Percentiles rank a stretch among this genome's conserved stretches.
Conservation (phyloP, 805 yeast species). For the Candida insectorum region DNA sequence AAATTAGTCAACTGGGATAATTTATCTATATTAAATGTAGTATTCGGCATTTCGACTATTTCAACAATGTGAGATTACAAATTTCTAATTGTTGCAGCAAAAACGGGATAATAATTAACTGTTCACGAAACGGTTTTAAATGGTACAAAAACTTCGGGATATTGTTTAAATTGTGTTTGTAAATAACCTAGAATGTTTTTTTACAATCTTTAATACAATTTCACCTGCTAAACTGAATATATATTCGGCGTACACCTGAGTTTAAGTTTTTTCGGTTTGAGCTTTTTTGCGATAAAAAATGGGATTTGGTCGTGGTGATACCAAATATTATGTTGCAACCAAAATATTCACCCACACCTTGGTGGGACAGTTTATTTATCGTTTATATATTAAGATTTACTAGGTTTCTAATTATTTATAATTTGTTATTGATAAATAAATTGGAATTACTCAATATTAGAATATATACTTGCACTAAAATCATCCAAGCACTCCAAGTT, state of each 20-base stretch:
- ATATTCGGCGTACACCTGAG: too few species aligned
- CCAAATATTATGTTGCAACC: too few species aligned
- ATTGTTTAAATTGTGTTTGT: too few species aligned
- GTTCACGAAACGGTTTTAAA: too few species aligned
- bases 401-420: neutral
- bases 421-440: neutral
- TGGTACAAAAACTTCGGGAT: too few species aligned
- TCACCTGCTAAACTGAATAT: too few species aligned
- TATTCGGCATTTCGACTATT: neutral
- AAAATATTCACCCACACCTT: too few species aligned
- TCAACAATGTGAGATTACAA: neutral
- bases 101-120: too few species aligned
- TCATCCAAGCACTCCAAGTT: conserved; percentile 68
- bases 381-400: neutral
- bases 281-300: neutral
- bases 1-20: conserved; percentile 5
- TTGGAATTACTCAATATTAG: conserved; percentile 53
- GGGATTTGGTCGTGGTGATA: neutral
- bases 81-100: too few species aligned
- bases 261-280: neutral
- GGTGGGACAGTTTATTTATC: too few species aligned
- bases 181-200: too few species aligned
- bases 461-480: conserved; percentile 84
- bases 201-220: too few species aligned
- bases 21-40: neutral